Percentiles rank a stretch among this genome's conserved stretches.
Evolutionary conservation across 2,329 filamentous ascomycete genomes (phyloP).

Genomic region (Penicillium sp.): DNA sequence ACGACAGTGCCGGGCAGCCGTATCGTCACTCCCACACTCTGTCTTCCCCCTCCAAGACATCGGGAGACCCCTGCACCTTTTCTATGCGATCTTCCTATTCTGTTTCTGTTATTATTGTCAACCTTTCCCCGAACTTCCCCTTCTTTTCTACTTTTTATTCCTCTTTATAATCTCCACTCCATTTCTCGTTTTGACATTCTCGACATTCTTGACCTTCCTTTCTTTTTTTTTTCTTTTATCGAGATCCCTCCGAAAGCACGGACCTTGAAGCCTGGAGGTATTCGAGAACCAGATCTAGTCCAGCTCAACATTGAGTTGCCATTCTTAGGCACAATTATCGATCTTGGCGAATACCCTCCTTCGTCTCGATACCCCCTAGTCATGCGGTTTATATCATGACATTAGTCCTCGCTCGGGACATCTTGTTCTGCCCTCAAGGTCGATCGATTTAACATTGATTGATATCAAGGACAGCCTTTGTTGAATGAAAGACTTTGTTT

Average conservation of each 20-base stretch:
- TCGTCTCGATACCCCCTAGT: slow-evolving; percentile 23
- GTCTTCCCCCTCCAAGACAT: slow-evolving; percentile 1
- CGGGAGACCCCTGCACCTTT: slow-evolving; percentile 5
- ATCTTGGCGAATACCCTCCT: slow-evolving; percentile 21
- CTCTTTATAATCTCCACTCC: slow-evolving; percentile 9
- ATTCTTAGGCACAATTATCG: slow-evolving; percentile 17
- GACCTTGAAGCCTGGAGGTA: slow-evolving; percentile 16
- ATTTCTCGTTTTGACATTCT: background rate
- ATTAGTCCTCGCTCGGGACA: slow-evolving; percentile 40
- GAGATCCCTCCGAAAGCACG: slow-evolving; percentile 5
- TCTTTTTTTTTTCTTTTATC: slow-evolving; percentile 1
- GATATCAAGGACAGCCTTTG: slow-evolving; percentile 30
- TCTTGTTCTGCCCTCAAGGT: slow-evolving; percentile 28
- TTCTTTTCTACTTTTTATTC: slow-evolving; percentile 11
- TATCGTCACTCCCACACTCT: slow-evolving; percentile 21
- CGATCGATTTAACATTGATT: slow-evolving; percentile 30
- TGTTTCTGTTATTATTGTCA: slow-evolving; percentile 1
- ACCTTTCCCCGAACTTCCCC: slow-evolving; percentile 2
- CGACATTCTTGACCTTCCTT: slow-evolving; percentile 6
- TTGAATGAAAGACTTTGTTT: slow-evolving; percentile 20
- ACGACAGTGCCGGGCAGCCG: slow-evolving; percentile 22
- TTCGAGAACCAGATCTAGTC: slow-evolving; percentile 14
- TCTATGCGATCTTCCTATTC: slow-evolving; percentile 8
- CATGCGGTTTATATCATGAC: slow-evolving; percentile 47
- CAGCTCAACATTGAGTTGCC: slow-evolving; percentile 16